Base-by-base conservation (phyloP, 192 early-diverging fungal genomes). In the Allomyces arbusculus region DNA sequence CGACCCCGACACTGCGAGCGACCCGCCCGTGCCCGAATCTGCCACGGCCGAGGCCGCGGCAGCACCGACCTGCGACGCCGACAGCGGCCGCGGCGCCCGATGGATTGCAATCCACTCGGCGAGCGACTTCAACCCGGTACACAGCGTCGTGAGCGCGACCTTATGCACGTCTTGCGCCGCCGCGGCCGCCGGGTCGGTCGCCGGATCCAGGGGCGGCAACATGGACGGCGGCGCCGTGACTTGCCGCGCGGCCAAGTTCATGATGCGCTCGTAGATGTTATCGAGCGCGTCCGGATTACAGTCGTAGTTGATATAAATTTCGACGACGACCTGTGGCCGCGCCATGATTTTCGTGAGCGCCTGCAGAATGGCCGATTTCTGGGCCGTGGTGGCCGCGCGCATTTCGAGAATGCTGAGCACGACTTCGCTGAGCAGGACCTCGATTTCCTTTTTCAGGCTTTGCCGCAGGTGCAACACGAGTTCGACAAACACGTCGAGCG, bases 291-390 rank as follows among this genome's bases (percentile, higher is more conserved):
- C 85, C 58, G 82, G 73, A 64, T 89, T 84, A 71, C 93, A 96
- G 75, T 96, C 93, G 66, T 94, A 94, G 77, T 96, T 96, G 3
- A 96, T 76, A 68, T 92, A 96, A 25, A 96, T 82, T 70, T 96
- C 93, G 4, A 96, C 91, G 5, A 94, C 71, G 5, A 89, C 76
- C 44, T 85, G 79, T 23, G 89, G 88, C 61, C 90, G 86, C 24
- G 75, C 70, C 62, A 90, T 77, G 24, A 94, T 78, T 24, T 82
- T 77, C 3, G 73, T 68, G 26, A 96, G 75, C 9, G 84, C 71
- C 70, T 86, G 86, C 26, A 96, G 70, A 44, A 96, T 65, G 0
- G 86, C 85, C 6, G 77, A 79, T 26, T 89, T 83, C 74, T 94
- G 91, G 19, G 79, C 68, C 33, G 74, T 74, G 8, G 84, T 82